phyloP scores from a whole-genome alignment of 306 rosid species.

The Vigna trinervia region DNA sequence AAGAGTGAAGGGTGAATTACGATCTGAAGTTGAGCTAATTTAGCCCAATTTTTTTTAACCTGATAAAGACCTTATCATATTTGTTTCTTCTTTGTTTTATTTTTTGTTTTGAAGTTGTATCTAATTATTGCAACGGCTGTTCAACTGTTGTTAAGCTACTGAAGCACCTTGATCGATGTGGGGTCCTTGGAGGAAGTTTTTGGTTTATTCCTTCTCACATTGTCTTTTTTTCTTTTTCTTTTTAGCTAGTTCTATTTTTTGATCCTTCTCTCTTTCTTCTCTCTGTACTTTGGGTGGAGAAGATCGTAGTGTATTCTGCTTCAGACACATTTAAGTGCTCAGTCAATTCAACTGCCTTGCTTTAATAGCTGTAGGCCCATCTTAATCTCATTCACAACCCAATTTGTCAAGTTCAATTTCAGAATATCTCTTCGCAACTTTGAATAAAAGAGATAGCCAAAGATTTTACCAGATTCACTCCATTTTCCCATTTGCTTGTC shows the following conservation, averaged over 20 bases:
- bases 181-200: slow-evolving; percentile 52
- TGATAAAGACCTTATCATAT: slow-evolving; percentile 29
- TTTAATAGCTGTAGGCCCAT: slow-evolving; percentile 39
- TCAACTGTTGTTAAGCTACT: slow-evolving; percentile 43
- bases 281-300: background rate
- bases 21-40: slow-evolving; percentile 42
- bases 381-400: slow-evolving; percentile 31
- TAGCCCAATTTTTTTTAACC: slow-evolving; percentile 15
- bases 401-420: slow-evolving; percentile 28
- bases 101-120: slow-evolving; percentile 48
- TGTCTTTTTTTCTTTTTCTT: slow-evolving; percentile 17
- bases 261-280: background rate
- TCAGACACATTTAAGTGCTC: slow-evolving; percentile 38
- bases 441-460: slow-evolving; percentile 20
- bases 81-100: slow-evolving; percentile 18
- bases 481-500: background rate
- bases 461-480: slow-evolving; percentile 27
- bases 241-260: slow-evolving; percentile 35
- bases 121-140: slow-evolving; percentile 56
- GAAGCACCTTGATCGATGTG: slow-evolving; percentile 41
- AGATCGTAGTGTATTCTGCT: slow-evolving; percentile 31
- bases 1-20: slow-evolving; percentile 62
- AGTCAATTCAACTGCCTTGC: slow-evolving; percentile 41
- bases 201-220: slow-evolving; percentile 39
- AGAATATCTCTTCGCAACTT: slow-evolving; percentile 35